Evolutionary conservation across 164 flowering plant genomes (phyloP), one percentile per base, ranked within the genome.

Genomic region (Magnolia officinalis): DNA sequence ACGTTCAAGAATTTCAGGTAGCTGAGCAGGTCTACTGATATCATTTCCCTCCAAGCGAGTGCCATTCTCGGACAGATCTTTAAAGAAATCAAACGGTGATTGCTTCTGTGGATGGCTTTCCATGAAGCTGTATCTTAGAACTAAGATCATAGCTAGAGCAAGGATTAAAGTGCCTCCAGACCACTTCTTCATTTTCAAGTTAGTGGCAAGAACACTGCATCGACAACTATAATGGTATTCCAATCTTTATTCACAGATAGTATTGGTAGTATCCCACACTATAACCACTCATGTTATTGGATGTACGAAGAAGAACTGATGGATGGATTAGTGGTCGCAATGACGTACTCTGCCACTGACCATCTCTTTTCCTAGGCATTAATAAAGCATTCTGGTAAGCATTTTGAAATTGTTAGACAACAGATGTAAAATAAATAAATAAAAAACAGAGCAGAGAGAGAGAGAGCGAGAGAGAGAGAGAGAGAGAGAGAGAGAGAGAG

Each of bases 121-220:
- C 29, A 83, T 80, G 45, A 85, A 76, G 77, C 85, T 81, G 78
- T 91, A 91, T 20, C 93, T 80, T 10, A 91, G 51, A 63, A 90
- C 10, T 83, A 94, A 78, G 72, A 92, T 77, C 24, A 82, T 31
- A 78, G 87, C 88, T 74, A 94, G 88, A 20, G 77, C 82, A 63
- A 85, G 0, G 63, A 92, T 87, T 18, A 92, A 67, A 76, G 84
- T 55, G 6, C 95, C 94, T 19, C 95, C 98, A 2, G 83, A 83
- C 95, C 97, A 89, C 76, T 89, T 94, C 88, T 85, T 94, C 97
- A 91, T 92, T 70, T 23, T 73, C 68, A 23, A 77, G 37, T 50
- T n/a, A 58, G 29, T 20, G 19, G 50, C 49, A 23, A 55, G 2
- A 19, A 23, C 63, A 24, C 49, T 70, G 72, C 72, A 70, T 31